A percentile compares a stretch with the other conserved stretches of the same genome.
phyloP scores from a whole-genome alignment of 805 yeast genomes.

The Candida koratica region DNA sequence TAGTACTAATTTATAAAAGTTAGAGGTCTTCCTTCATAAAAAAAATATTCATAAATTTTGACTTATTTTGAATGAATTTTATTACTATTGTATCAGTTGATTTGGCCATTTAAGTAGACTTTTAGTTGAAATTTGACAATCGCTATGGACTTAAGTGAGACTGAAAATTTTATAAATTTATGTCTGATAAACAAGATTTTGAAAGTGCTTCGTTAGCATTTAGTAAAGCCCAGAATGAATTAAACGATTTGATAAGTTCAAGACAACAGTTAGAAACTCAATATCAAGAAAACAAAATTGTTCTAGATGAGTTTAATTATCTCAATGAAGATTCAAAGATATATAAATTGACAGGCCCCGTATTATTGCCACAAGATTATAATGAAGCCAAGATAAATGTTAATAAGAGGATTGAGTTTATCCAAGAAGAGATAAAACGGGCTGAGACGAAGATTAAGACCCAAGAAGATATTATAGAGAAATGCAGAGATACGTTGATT shows the following conservation, averaged over 20 bases:
- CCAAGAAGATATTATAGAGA: constrained; percentile 49
- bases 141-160: no score
- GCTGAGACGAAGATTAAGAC: constrained; percentile 64
- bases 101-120: not conserved
- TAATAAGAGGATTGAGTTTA: constrained; percentile 84
- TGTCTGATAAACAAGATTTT: constrained; percentile 27
- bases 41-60: no score
- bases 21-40: no score
- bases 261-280: constrained; percentile 92
- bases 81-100: no score
- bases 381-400: constrained; percentile 82
- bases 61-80: no score
- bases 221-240: constrained; percentile 43
- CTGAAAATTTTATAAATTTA: constrained; percentile 1
- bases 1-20: not conserved
- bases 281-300: constrained; percentile 88
- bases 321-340: constrained; percentile 70
- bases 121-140: no score
- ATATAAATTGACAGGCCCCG: constrained; percentile 89
- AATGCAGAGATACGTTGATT: constrained; percentile 52
- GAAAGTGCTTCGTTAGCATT: constrained; percentile 44
- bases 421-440: constrained; percentile 66
- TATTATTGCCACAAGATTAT: constrained; percentile 83
- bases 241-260: constrained; percentile 56
- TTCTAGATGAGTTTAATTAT: constrained; percentile 68